Evolutionary conservation across 495 filamentous ascomycete genomes (phyloP), one percentile per base, ranked within the genome.

Genomic region (Glarea lozoyensis): DNA sequence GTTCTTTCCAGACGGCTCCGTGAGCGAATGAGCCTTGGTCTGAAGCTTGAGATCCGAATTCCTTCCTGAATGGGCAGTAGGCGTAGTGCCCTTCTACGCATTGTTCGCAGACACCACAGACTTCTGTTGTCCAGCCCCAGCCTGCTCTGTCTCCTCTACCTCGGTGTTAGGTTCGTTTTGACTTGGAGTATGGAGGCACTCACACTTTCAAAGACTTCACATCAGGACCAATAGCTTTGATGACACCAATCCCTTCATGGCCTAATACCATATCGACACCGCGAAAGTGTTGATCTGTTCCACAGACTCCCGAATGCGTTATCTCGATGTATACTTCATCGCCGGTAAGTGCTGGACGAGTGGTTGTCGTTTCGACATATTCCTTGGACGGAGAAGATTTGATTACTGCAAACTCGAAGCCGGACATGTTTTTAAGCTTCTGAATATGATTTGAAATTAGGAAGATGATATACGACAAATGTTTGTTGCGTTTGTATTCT

Each of bases 231-330:
- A 58, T 48, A 6, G 10, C 37, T 30, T 70, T 58, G 17, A 76
- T 67, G 2, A 68, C 40, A 2, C 72, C 72, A 10, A 62, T 53
- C n/a, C 72, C 72, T 58, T 77, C 74, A 43, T 76, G 74, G 11
- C 74, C 74, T 12, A 76, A 63, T 0, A 57, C 71, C 55, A 69
- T 66, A 40, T 75, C 68, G n/a, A 29, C n/a, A 29, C 25, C 25
- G 25, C 25, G n/a, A n/a, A n/a, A 7, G 7, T 29, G 25, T 29
- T 29, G 25, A 29, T 29, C 7, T 29, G n/a, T 29, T 7, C 25
- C n/a, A 29, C 25, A 29, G n/a, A 29, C n/a, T 7, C 7, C 7
- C 25, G 7, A 29, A 29, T 7, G 25, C 7, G 25, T 7, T 29
- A 7, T n/a, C 25, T 29, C 7, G 7, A 29, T 29, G 25, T 29